Evolutionary conservation across 495 filamentous ascomycete genomes (phyloP).

Genomic region (Beverwykella pulmonaria): DNA sequence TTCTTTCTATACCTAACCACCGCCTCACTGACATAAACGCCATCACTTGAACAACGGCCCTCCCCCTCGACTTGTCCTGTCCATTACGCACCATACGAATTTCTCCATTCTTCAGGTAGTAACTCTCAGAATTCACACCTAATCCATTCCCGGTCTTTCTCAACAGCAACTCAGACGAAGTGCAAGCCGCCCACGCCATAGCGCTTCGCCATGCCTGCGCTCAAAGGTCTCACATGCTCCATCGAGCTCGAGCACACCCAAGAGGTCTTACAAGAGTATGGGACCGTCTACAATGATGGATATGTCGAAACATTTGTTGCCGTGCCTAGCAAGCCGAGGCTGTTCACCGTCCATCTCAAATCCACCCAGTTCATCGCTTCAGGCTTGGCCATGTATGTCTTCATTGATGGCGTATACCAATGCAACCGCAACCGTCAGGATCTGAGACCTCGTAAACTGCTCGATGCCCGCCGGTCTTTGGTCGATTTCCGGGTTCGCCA

Average conservation of each 20-base stretch:
- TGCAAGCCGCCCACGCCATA: neutral
- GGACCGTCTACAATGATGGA: conserved; percentile 50
- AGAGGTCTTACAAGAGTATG: conserved; percentile 48
- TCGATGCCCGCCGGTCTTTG: conserved; percentile 30
- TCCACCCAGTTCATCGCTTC: conserved; percentile 51
- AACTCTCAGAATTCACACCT: too few species aligned
- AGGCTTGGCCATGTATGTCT: conserved; percentile 54
- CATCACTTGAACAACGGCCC: too few species aligned
- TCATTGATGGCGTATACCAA: conserved; percentile 55
- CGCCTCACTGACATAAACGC: neutral
- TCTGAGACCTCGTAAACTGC: conserved; percentile 36
- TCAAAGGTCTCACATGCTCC: conserved; percentile 51
- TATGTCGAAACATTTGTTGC: conserved; percentile 52
- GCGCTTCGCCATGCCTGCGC: conserved; percentile 48
- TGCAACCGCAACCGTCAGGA: conserved; percentile 52
- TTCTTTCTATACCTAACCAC: neutral
- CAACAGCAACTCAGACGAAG: too few species aligned
- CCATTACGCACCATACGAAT: too few species aligned
- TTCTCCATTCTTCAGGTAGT: too few species aligned
- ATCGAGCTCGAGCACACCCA: conserved; percentile 47
- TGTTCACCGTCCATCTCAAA: conserved; percentile 50
- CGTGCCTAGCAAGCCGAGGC: conserved; percentile 42
- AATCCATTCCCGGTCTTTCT: too few species aligned
- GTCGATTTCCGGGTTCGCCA: conserved; percentile 51
- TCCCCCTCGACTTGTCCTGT: too few species aligned